Conservation (phyloP, 106 monocot genomes). For the Phalaenopsis aphrodite region DNA sequence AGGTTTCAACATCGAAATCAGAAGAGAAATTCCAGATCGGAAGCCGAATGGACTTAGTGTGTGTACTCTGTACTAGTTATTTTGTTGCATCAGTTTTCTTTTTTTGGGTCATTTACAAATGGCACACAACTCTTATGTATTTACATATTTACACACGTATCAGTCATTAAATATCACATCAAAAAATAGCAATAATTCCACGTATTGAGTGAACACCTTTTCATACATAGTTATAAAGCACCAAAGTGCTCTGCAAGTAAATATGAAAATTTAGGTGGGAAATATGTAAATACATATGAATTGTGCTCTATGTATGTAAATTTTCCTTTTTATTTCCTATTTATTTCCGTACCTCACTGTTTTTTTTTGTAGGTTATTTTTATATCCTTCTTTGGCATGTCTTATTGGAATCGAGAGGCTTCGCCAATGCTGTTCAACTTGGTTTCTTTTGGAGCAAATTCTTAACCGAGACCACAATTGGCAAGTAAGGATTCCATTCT, state of each 20-base stretch:
- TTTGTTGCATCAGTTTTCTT: background rate
- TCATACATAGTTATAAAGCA: no score
- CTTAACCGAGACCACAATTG: conserved; percentile 67
- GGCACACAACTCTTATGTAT: no score
- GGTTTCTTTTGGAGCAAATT: conserved; percentile 91
- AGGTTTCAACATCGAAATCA: conserved; percentile 23
- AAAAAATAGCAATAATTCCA: no score
- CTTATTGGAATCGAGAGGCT: conserved; percentile 90
- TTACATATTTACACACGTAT: no score
- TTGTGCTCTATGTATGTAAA: no score
- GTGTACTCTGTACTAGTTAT: conserved; percentile 22
- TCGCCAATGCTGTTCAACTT: conserved; percentile 69
- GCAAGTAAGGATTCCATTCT: conserved; percentile 39
- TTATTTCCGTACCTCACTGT: background rate
- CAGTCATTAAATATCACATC: no score
- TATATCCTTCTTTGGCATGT: conserved; percentile 83
- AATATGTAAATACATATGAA: no score
- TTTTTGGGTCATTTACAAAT: background rate
- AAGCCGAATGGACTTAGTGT: conserved; percentile 78
- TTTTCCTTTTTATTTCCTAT: no score
- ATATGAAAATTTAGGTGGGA: no score
- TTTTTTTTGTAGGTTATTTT: conserved; percentile 39
- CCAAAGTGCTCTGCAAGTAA: no score
- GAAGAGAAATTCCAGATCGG: conserved; percentile 33
- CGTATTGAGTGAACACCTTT: no score